A percentile compares a stretch with the other conserved stretches of the same genome.
Evolutionary conservation across 148 eudicot genomes (phyloP).

Genomic region (Heliamphora exappendiculata): DNA sequence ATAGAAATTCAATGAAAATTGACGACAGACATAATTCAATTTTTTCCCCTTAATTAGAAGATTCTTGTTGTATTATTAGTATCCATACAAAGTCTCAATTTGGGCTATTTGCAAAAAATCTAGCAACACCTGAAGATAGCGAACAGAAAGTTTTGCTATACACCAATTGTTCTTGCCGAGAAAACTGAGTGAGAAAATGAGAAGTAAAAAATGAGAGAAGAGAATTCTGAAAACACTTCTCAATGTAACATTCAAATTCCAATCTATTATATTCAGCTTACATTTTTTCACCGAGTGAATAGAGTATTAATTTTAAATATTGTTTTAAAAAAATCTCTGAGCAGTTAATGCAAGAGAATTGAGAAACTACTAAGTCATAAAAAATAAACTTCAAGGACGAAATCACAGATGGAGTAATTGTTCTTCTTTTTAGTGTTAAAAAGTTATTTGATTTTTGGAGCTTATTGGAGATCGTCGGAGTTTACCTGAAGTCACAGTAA

Average conservation of each 20-base stretch:
- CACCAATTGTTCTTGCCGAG: background rate
- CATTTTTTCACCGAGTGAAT: background rate
- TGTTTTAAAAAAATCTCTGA: too few species aligned
- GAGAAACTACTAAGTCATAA: background rate
- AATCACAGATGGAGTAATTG: background rate
- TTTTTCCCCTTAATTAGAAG: background rate
- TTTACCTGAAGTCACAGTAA: too few species aligned
- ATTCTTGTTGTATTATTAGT: background rate
- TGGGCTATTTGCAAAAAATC: background rate
- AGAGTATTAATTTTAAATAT: too few species aligned
- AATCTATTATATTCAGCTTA: background rate
- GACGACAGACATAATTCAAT: background rate
- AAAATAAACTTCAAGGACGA: background rate
- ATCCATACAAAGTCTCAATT: background rate
- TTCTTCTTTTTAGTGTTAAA: too few species aligned
- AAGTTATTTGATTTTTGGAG: too few species aligned
- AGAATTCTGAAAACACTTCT: background rate
- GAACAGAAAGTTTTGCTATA: background rate
- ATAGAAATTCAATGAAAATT: background rate
- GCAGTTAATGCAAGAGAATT: background rate
- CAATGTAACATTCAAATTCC: background rate
- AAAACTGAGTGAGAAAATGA: background rate
- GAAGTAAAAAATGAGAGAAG: background rate
- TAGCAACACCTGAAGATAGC: background rate
- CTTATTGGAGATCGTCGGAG: too few species aligned